Percentiles rank a stretch among this genome's conserved stretches.
phyloP scores from a whole-genome alignment of 495 filamentous ascomycete genomes.

The Annulohypoxylon nitens region DNA sequence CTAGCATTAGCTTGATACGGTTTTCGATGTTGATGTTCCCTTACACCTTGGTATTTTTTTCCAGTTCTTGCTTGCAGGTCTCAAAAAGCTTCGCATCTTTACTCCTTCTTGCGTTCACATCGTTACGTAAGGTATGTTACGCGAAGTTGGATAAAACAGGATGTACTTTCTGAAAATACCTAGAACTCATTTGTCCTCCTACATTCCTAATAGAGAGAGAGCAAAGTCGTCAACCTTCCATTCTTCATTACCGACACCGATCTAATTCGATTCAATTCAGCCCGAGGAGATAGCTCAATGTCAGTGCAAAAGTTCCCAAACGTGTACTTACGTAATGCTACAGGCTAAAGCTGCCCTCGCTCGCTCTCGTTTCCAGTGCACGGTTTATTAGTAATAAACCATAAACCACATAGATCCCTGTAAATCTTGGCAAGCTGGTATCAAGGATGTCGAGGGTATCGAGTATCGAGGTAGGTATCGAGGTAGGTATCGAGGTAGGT shows the following conservation, averaged over 20 bases:
- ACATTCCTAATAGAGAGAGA: not conserved
- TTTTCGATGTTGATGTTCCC: constrained; percentile 21
- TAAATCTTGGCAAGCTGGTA: constrained; percentile 23
- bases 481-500: constrained; percentile 20
- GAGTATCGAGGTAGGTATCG: constrained; percentile 9
- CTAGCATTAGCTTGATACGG: constrained; percentile 1
- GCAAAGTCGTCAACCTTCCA: constrained; percentile 4
- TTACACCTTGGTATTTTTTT: constrained; percentile 13
- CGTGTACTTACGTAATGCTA: constrained; percentile 41
- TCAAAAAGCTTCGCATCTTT: constrained; percentile 27
- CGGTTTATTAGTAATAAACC: constrained; percentile 33
- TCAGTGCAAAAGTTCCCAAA: constrained; percentile 34
- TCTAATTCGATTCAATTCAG: not conserved
- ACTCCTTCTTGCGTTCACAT: constrained; percentile 7
- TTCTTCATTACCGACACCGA: not conserved
- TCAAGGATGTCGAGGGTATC: constrained; percentile 14
- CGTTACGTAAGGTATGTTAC: constrained; percentile 36
- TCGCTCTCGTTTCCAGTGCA: constrained; percentile 14
- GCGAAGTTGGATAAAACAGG: constrained; percentile 26
- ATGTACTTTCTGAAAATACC: not conserved
- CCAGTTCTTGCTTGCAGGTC: constrained; percentile 13
- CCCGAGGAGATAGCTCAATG: not conserved
- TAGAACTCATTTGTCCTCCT: not conserved
- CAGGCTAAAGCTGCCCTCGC: constrained; percentile 32
- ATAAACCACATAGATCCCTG: constrained; percentile 11